These are phyloP conservation scores for Rhizopogon vesiculosus DNA, from an alignment of 768 basidiomycete genomes.

Conservation along the genomic window DNA sequence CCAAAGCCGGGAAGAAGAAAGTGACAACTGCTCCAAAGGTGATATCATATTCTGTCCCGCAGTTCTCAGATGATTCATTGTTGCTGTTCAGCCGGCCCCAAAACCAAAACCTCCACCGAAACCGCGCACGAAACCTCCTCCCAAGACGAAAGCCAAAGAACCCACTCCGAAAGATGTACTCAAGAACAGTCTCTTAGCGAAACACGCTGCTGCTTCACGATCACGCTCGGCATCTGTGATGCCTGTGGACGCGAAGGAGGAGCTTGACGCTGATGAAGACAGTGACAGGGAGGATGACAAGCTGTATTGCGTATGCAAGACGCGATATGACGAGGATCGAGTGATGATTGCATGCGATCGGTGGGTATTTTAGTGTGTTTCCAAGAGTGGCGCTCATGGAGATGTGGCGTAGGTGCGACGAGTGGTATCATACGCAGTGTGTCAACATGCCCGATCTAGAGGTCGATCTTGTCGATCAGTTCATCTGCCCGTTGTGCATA, in stretches of 20 bases:
- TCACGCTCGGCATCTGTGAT: constrained; percentile 72
- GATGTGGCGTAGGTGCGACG: constrained; percentile 65
- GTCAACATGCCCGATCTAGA: constrained; percentile 76
- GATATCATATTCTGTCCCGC: neutral
- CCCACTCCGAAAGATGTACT: constrained; percentile 4
- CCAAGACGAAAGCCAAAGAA: constrained; percentile 24
- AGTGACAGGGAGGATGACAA: constrained; percentile 42
- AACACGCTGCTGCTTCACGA: constrained; percentile 30
- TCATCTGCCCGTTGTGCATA: constrained; percentile 81
- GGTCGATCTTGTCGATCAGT: constrained; percentile 88
- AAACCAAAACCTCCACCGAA: constrained; percentile 28
- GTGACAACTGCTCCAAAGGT: constrained; percentile 22
- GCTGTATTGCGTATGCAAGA: constrained; percentile 87
- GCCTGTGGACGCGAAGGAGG: constrained; percentile 46
- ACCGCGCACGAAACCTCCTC: constrained; percentile 24
- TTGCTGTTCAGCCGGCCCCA: constrained; percentile 12
- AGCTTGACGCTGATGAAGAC: constrained; percentile 45
- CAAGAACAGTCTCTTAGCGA: constrained; percentile 15
- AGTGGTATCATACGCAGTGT: constrained; percentile 91
- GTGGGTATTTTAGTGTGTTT: constrained; percentile 36
- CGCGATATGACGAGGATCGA: constrained; percentile 79
- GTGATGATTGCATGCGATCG: constrained; percentile 94
- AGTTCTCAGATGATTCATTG: neutral
- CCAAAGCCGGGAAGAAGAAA: constrained; percentile 32
- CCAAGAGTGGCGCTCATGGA: neutral